These are phyloP conservation scores for Plenodomus biglobosus DNA, from an alignment of 2,329 filamentous ascomycete species.

Conservation along the genomic window DNA sequence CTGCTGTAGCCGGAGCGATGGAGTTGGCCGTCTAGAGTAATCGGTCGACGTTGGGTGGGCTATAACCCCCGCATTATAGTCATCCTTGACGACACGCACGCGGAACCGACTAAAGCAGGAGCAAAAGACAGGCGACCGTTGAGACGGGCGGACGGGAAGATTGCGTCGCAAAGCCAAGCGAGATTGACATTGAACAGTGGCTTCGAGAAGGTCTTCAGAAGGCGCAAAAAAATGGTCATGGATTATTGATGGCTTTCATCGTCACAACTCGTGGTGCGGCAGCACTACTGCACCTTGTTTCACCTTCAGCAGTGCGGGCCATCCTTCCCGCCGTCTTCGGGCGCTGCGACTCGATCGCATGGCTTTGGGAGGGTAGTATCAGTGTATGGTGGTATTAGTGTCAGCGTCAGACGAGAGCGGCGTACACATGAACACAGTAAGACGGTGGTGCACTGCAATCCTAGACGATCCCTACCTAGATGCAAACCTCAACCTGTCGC, in stretches of 20 bases:
- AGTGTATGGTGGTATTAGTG: too few relatives aligned
- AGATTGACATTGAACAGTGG: slow-evolving; percentile 15
- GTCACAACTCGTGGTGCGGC: slow-evolving; percentile 3
- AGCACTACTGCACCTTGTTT: slow-evolving; percentile 20
- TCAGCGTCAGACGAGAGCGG: not conserved
- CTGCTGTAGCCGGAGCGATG: slow-evolving; percentile 15
- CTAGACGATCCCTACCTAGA: not conserved
- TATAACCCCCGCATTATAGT: slow-evolving; percentile 40
- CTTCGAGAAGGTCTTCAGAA: slow-evolving; percentile 21
- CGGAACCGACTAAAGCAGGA: slow-evolving; percentile 14
- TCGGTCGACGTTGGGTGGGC: slow-evolving; percentile 9
- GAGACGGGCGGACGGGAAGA: slow-evolving; percentile 30
- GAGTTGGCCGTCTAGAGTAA: slow-evolving; percentile 21
- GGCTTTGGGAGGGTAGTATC: not conserved
- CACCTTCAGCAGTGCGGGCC: slow-evolving; percentile 18
- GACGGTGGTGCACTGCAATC: slow-evolving; percentile 6
- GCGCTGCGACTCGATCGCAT: slow-evolving; percentile 6
- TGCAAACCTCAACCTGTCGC: slow-evolving; percentile 2
- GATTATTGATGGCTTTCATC: slow-evolving; percentile 4
- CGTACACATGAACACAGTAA: not conserved
- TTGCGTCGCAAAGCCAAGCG: slow-evolving; percentile 18
- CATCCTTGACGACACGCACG: slow-evolving; percentile 18
- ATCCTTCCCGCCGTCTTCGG: slow-evolving; percentile 20
- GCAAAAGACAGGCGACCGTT: slow-evolving; percentile 25
- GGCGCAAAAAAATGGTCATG: slow-evolving; percentile 3